Evolutionary conservation across 192 early-diverging fungal species (phyloP).

Genomic region (Coemansia asiatica): DNA sequence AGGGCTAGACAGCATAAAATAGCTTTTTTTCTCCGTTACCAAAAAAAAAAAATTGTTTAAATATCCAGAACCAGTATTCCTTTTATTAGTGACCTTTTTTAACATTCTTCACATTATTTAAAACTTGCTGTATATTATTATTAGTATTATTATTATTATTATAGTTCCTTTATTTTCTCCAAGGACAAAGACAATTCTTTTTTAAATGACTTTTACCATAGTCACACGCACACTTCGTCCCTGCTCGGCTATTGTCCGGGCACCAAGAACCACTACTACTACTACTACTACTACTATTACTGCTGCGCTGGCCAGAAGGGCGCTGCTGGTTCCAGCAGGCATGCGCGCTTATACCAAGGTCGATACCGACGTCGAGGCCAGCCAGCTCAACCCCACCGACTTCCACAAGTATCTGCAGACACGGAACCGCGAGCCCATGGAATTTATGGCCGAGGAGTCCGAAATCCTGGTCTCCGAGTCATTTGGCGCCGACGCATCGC

Average conservation of each 20-base stretch:
- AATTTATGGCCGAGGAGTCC: constrained; percentile 39
- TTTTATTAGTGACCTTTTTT: neutral
- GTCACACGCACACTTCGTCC: neutral
- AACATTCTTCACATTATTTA: neutral
- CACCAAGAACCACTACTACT: neutral
- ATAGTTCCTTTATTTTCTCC: neutral
- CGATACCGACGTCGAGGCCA: constrained; percentile 14
- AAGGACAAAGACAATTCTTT: neutral
- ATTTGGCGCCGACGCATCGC: constrained; percentile 20
- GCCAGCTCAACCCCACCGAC: constrained; percentile 35
- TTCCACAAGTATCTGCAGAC: constrained; percentile 40
- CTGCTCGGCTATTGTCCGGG: neutral
- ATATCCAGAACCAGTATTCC: neutral
- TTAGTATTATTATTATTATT: neutral
- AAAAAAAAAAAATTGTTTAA: neutral
- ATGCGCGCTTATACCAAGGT: constrained; percentile 27
- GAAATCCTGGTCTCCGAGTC: constrained; percentile 36
- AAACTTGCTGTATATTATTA: neutral
- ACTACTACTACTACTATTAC: too few species aligned
- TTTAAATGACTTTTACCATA: constrained; percentile 1
- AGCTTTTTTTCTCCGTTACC: neutral
- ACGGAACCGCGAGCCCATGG: constrained; percentile 21
- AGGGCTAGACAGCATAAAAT: neutral
- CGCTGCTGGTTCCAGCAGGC: neutral
- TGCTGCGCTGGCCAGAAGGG: neutral